phyloP scores from a whole-genome alignment of 2,329 filamentous ascomycete species.

The Didymella arachidicola region DNA sequence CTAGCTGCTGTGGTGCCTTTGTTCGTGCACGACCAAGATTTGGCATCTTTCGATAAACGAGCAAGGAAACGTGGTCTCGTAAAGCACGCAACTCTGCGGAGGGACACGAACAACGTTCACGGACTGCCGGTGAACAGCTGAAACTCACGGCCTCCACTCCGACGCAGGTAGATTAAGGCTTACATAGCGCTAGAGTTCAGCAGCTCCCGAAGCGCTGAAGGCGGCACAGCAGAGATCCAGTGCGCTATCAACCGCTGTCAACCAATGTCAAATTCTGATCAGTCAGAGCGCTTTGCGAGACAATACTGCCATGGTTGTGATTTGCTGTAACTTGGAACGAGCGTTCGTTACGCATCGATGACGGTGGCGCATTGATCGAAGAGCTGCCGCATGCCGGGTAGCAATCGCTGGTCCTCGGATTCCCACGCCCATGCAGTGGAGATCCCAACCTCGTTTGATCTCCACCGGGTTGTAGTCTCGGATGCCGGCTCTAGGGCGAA shows the following conservation, averaged over 20 bases:
- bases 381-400: conserved; percentile 2
- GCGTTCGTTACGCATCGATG: conserved; percentile 19
- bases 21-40: conserved; percentile 13
- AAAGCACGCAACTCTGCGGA: conserved; percentile 7
- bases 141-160: conserved; percentile 18
- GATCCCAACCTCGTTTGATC: conserved; percentile 21
- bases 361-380: conserved; percentile 20
- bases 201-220: conserved; percentile 30
- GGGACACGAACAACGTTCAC: conserved; percentile 1
- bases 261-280: background rate
- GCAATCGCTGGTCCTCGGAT: conserved; percentile 9
- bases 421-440: conserved; percentile 13
- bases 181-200: conserved; percentile 14
- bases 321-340: conserved; percentile 12
- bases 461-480: conserved; percentile 14
- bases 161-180: conserved; percentile 17
- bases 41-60: conserved; percentile 3
- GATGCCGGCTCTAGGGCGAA: conserved; percentile 8
- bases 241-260: conserved; percentile 17
- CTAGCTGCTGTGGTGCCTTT: conserved; percentile 6
- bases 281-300: conserved; percentile 11
- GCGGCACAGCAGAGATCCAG: conserved; percentile 30
- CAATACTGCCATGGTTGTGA: conserved; percentile 16
- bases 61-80: background rate
- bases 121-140: conserved; percentile 8